These are phyloP conservation scores for Geranium rotundifolium DNA, from an alignment of 345 rosid genomes.

Conservation along the genomic window DNA sequence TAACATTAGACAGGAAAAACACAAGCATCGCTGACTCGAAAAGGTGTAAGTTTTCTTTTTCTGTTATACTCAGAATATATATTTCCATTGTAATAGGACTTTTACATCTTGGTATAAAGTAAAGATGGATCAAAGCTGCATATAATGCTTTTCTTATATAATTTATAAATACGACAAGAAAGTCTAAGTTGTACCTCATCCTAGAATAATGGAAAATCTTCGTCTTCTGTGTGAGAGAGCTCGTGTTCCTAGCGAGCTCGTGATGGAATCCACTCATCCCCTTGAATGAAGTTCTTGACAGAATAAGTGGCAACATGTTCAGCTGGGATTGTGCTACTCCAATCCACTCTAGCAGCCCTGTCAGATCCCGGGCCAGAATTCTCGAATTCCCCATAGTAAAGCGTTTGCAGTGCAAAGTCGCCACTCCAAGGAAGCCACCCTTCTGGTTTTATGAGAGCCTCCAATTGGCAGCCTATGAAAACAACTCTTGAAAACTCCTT, in stretches of 20 bases:
- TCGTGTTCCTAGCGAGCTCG: slow-evolving; percentile 1
- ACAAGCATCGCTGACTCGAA: no score
- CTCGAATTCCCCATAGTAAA: slow-evolving; percentile 38
- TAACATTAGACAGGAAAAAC: no score
- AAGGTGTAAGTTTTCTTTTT: no score
- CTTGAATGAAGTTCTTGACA: slow-evolving; percentile 30
- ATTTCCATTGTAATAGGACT: no score
- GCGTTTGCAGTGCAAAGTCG: slow-evolving; percentile 31
- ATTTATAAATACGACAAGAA: no score
- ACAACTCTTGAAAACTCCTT: slow-evolving; percentile 38
- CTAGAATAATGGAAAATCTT: no score
- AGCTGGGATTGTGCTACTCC: slow-evolving; percentile 30
- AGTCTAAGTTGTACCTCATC: no score
- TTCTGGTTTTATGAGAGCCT: slow-evolving; percentile 18
- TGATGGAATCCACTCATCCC: slow-evolving; percentile 30
- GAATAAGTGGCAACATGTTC: slow-evolving; percentile 24
- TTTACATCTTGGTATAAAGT: no score
- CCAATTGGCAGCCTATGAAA: slow-evolving; percentile 19
- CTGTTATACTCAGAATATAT: no score
- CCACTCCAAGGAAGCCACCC: slow-evolving; percentile 42
- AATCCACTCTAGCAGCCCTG: slow-evolving; percentile 15
- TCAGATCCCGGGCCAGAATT: slow-evolving; percentile 28
- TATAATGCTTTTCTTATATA: no score
- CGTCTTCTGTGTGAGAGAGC: no score
- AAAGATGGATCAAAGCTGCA: no score